Conservation (phyloP, 805 yeast genomes). For the Saccharomyces kudriavzevii region DNA sequence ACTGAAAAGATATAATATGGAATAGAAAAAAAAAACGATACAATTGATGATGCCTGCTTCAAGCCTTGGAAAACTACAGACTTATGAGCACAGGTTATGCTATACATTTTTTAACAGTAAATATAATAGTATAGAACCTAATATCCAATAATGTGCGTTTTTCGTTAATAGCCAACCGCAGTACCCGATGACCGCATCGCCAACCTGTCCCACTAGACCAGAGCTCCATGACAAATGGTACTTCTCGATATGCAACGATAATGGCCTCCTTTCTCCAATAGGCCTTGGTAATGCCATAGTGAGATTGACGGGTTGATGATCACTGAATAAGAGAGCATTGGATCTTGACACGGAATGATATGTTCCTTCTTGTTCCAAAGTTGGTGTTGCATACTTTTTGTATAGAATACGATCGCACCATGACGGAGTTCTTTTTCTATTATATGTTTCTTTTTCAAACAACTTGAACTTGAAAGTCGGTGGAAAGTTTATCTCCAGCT, state of each 20-base stretch:
- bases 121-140: neutral
- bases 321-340: slow-evolving; percentile 46
- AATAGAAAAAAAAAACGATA: neutral
- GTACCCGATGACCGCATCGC: slow-evolving; percentile 22
- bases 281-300: slow-evolving; percentile 38
- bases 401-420: slow-evolving; percentile 86
- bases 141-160: slow-evolving; percentile 8
- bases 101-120: neutral
- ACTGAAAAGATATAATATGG: neutral
- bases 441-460: slow-evolving; percentile 37
- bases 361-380: slow-evolving; percentile 25
- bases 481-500: slow-evolving; percentile 53
- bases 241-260: neutral
- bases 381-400: slow-evolving; percentile 33
- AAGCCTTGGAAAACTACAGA: neutral
- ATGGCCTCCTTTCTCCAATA: neutral
- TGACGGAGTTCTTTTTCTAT: slow-evolving; percentile 59
- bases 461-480: slow-evolving; percentile 71
- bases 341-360: slow-evolving; percentile 41
- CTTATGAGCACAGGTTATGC: neutral
- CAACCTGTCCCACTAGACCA: slow-evolving; percentile 7
- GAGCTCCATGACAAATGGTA: neutral
- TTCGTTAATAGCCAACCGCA: slow-evolving; percentile 18
- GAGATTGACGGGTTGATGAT: slow-evolving; percentile 73
- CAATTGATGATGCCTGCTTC: neutral